These are phyloP conservation scores for Citropsis articulata DNA, from an alignment of 345 rosid genomes.

Conservation along the genomic window DNA sequence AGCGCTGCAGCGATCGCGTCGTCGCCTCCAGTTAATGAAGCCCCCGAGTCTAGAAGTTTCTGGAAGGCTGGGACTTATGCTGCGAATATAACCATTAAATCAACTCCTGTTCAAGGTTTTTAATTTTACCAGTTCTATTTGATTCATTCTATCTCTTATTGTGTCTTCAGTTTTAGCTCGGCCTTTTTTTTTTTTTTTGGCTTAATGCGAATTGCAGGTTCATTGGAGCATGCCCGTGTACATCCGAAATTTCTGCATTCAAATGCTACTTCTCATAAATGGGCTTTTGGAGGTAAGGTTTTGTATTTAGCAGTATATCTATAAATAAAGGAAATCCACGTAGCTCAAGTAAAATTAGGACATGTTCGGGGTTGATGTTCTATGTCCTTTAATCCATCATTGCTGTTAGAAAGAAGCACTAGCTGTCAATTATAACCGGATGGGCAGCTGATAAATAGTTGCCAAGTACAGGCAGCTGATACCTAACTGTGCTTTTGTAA, in stretches of 20 bases:
- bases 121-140: not conserved
- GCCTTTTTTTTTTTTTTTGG: not conserved
- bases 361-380: too few species aligned
- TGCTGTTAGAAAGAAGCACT: too few species aligned
- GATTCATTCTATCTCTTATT: not conserved
- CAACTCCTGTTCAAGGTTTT: slow-evolving; percentile 26
- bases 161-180: not conserved
- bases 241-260: slow-evolving; percentile 97
- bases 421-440: too few species aligned
- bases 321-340: not conserved
- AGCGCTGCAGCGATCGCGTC: slow-evolving; percentile 11
- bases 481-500: too few species aligned
- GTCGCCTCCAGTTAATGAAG: slow-evolving; percentile 22
- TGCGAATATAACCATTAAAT: slow-evolving; percentile 22
- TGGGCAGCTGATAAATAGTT: too few species aligned
- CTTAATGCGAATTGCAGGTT: slow-evolving; percentile 31
- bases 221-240: slow-evolving; percentile 85
- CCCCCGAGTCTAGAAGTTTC: slow-evolving; percentile 63
- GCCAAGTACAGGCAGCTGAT: too few species aligned
- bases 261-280: slow-evolving; percentile 98
- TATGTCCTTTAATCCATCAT: too few species aligned
- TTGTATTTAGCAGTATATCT: not conserved
- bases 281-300: slow-evolving; percentile 93
- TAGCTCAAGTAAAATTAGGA: not conserved
- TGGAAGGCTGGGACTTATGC: slow-evolving; percentile 75